Base-by-base conservation (phyloP, 1,139 yeast species). In the Magnusiomyces suaveolens region DNA sequence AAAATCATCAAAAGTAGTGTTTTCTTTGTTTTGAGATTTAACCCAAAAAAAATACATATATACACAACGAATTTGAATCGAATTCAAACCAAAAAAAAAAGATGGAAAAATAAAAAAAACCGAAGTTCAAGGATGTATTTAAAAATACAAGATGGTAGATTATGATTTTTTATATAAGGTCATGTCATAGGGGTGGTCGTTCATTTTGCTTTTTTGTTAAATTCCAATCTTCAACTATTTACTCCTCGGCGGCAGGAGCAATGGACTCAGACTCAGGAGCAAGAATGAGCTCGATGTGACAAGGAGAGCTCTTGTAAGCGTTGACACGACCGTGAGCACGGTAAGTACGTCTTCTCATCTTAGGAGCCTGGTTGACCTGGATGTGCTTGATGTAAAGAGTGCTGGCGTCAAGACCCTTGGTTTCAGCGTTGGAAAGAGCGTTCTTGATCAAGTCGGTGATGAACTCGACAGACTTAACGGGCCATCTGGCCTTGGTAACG, bases 291-390 rank as follows among this genome's bases (percentile, higher is more conserved):
- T 94, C 98, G 75, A 94, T 90, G 87, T 94, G 99, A 72, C 95
- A 89, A 75, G 98, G 98, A 72, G 90, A 82, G 63, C 97, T 87
- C 81, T 88, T 94, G 90, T 88, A 92, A 71, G 96, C 96, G 80
- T 90, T 92, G 76, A 89, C 87, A 84, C 97, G 90, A 87, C 99
- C 99, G 85, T 92, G 98, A 72, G 99, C 99, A 85, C 99, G 92
- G 96, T 82, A 94, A 74, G 98, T 94, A 82, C 99, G 89, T 83
- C 98, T 92, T 84, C 98, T 94, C 82, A 88, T 95, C 82, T 89
- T 89, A 80, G 98, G 98, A 72, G 98, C 98, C 78, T 89, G 96
- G 95, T 92, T 94, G 73, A 92, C 98, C 83, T 94, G 98, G 75
- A 94, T 90, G 87, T 92, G 97, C 70, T 95, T 84, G 73, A 92